A percentile compares a stretch with the other conserved stretches of the same genome.
phyloP scores from a whole-genome alignment of 306 rosid species.

The Luffa acutangula region DNA sequence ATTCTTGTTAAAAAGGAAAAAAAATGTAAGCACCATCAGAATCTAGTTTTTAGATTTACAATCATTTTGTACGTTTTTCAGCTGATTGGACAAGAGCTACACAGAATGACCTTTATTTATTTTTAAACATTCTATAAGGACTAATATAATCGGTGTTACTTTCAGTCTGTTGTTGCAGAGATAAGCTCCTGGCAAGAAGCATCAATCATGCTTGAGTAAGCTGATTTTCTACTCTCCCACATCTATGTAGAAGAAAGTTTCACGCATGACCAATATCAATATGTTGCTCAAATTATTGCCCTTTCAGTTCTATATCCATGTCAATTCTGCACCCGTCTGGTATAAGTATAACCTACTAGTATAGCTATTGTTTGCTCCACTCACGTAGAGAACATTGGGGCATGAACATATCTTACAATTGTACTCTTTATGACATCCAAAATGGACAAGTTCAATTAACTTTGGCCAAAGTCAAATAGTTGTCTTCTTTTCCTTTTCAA shows the following conservation, averaged over 20 bases:
- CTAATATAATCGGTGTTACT: slow-evolving; percentile 12
- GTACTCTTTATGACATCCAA: neutral
- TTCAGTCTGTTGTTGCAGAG: slow-evolving; percentile 87
- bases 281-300: neutral
- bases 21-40: neutral
- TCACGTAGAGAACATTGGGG: neutral
- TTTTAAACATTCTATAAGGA: neutral
- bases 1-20: too few relatives aligned
- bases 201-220: slow-evolving; percentile 91
- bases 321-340: neutral
- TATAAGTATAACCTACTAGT: neutral
- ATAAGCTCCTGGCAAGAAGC: slow-evolving; percentile 90
- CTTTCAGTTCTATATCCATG: neutral
- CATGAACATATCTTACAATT: neutral
- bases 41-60: neutral
- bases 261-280: neutral
- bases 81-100: neutral
- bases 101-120: neutral
- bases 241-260: neutral
- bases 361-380: neutral
- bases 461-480: neutral
- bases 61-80: neutral
- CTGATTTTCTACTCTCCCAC: neutral
- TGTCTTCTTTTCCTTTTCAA: neutral
- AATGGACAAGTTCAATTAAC: neutral